Percentiles rank a stretch among this genome's conserved stretches.
These are phyloP conservation scores for Mucuna pruriens DNA, from an alignment of 306 rosid genomes.

Conservation along the genomic window DNA sequence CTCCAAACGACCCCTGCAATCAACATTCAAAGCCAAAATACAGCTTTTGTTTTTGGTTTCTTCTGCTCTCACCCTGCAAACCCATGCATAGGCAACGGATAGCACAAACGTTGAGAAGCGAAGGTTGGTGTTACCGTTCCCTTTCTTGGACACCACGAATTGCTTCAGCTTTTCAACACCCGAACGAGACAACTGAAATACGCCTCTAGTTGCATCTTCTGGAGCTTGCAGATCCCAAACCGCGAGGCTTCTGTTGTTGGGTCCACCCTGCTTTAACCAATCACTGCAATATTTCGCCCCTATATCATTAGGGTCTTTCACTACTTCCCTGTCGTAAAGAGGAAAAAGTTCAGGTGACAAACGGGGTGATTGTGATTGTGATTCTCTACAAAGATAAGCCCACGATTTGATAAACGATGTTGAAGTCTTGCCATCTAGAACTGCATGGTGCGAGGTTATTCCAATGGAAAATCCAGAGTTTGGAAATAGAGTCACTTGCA, in stretches of 20 bases:
- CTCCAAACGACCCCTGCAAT: conserved; percentile 45
- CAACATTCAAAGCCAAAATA: not conserved
- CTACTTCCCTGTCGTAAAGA: conserved; percentile 40
- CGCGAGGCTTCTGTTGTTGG: conserved; percentile 55
- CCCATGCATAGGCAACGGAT: conserved; percentile 38
- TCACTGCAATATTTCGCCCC: conserved; percentile 16
- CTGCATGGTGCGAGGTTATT: conserved; percentile 50
- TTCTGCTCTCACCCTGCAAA: conserved; percentile 46
- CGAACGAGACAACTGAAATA: conserved; percentile 35
- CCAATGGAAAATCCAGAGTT: conserved; percentile 53
- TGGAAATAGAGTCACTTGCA: conserved; percentile 55
- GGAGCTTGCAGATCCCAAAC: conserved; percentile 42
- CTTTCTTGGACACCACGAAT: conserved; percentile 5
- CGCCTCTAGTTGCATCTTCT: conserved; percentile 34
- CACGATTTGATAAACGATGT: conserved; percentile 59
- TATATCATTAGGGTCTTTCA: conserved; percentile 44
- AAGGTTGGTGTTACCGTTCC: not conserved
- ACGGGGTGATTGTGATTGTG: not conserved
- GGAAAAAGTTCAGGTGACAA: conserved; percentile 41
- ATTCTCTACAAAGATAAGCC: conserved; percentile 51
- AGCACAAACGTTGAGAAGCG: conserved; percentile 47
- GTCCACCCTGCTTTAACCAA: conserved; percentile 50
- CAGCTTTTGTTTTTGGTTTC: not conserved
- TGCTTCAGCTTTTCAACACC: conserved; percentile 39
- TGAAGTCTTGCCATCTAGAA: conserved; percentile 48